phyloP scores from a whole-genome alignment of 768 basidiomycete genomes.

The Cystobasidium ongulense region DNA sequence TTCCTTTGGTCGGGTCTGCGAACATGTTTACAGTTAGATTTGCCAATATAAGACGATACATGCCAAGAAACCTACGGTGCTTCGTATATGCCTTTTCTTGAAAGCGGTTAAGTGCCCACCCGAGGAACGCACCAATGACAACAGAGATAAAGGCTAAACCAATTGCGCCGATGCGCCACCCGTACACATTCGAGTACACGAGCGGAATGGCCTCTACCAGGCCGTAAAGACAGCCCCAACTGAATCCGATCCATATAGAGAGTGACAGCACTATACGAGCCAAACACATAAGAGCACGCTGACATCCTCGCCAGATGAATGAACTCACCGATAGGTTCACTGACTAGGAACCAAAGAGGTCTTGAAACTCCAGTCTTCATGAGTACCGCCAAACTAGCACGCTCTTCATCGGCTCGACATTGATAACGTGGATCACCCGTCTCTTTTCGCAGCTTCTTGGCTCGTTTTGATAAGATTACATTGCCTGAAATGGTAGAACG shows the following conservation, averaged over 20 bases:
- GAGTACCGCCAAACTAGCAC: slow-evolving; percentile 53
- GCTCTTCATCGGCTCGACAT: slow-evolving; percentile 59
- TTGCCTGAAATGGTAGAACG: slow-evolving; percentile 43
- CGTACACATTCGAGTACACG: slow-evolving; percentile 26
- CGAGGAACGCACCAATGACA: slow-evolving; percentile 13
- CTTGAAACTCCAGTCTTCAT: slow-evolving; percentile 48
- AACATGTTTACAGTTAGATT: too few species aligned
- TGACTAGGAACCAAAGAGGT: slow-evolving; percentile 23
- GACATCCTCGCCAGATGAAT: not conserved
- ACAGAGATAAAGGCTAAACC: slow-evolving; percentile 27
- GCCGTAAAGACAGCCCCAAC: slow-evolving; percentile 29
- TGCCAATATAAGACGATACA: too few species aligned
- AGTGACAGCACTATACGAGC: slow-evolving; percentile 15
- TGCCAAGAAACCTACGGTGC: not conserved
- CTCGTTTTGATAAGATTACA: slow-evolving; percentile 61
- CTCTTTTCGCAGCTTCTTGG: slow-evolving; percentile 57
- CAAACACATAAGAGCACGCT: not conserved
- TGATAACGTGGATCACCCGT: slow-evolving; percentile 60
- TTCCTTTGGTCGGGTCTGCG: slow-evolving; percentile 14
- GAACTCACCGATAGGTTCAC: slow-evolving; percentile 16
- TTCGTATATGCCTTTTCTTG: slow-evolving; percentile 21
- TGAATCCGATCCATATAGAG: slow-evolving; percentile 30
- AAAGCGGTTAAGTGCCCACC: not conserved
- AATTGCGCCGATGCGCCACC: slow-evolving; percentile 12
- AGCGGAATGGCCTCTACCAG: slow-evolving; percentile 28